Evolutionary conservation across 495 filamentous ascomycete genomes (phyloP), one percentile per base, ranked within the genome.

Genomic region (Penicillium parvum): DNA sequence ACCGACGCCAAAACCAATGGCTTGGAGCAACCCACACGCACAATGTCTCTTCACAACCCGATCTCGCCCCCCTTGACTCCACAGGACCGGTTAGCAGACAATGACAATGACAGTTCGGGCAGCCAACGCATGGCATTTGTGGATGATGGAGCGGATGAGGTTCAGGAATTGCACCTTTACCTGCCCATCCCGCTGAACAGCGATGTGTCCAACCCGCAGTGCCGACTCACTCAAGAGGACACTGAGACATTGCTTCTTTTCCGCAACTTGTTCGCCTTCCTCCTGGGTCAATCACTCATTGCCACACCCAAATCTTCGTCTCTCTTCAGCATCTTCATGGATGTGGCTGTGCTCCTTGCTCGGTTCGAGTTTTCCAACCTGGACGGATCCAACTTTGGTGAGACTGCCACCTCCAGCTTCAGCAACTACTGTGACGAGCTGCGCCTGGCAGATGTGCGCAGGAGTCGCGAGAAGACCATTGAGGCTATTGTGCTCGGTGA

Each of bases 211-310:
- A 66, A 49, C 12, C 51, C 70, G 3, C 55, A 47, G 43, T 64
- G 51, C 27, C 54, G 49, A 5, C 64, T 73, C 12, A 70, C 66
- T 1, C 53, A 71, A 5, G 72, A 75, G 35, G 85, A 91, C 37
- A 70, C 79, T 12, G 85, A 84, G 52, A 75, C 69, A 0, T 70
- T 96, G 3, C 68, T 96, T 19, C 76, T 85, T 4, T 83, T 86
- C 39, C 82, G 92, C 15, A 98, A 98, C 55, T 65, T 96, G 37
- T 96, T 97, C 60, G 88, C 92, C 2, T 90, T 98, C 52, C 70
- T 98, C 7, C 75, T 81, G 6, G 84, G 82, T 28, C 82, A 89
- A 47, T 84, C 87, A 1, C 72, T 97, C 7, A 83, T 97, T 8
- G 86, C 84, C 1, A 94, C 86, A 0, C 72, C 76, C 12, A 70